Base-by-base conservation (phyloP, 768 basidiomycete species). In the Amanita exitialis region DNA sequence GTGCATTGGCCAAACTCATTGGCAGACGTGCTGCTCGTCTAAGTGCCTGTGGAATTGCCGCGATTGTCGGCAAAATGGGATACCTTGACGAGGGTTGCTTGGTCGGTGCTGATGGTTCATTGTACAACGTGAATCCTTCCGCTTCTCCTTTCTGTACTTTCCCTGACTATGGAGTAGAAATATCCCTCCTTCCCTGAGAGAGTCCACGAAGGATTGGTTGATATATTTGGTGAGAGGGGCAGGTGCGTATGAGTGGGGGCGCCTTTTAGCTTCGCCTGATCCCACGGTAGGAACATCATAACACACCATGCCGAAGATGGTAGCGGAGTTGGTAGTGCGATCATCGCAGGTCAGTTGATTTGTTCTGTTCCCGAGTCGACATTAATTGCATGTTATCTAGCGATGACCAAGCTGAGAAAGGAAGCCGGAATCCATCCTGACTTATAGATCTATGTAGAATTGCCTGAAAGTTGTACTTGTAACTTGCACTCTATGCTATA, bases 141-240 rank as follows among this genome's bases (percentile, higher is more conserved):
- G 34, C 15, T 45, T 20, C 55, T 27, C 34, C 44, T 45, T 35
- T 23, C 34, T 18, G 37, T 20, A 36, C 9, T 28, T 47, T n/a
- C 37, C n/a, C 37, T 50, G 21, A 18, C 27, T 27, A n/a, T 45
- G 47, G 37, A 48, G 13, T 53, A 97, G 92, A 96, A 97, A 90
- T 98, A 98, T 68, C 96, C 96, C 28, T 82, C 86, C 35, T 99
- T 98, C 62, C 79, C 93, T 34, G 90, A 97, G 57, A 76, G 92
- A 53, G 83, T 98, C 51, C 91, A 96, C 58, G 84, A 94, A 63
- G 96, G 93, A 12, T 68, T 99, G 53, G 76, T 85, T 37, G 96
- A 98, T 62, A 84, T 99, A 54, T 96, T 98, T 62, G 96, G 96
- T 10, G 93, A 96, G 57, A 91, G 90, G 73, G 96, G 93, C 62